Conservation (phyloP, 495 filamentous ascomycete genomes). For the Tuber aestivum region DNA sequence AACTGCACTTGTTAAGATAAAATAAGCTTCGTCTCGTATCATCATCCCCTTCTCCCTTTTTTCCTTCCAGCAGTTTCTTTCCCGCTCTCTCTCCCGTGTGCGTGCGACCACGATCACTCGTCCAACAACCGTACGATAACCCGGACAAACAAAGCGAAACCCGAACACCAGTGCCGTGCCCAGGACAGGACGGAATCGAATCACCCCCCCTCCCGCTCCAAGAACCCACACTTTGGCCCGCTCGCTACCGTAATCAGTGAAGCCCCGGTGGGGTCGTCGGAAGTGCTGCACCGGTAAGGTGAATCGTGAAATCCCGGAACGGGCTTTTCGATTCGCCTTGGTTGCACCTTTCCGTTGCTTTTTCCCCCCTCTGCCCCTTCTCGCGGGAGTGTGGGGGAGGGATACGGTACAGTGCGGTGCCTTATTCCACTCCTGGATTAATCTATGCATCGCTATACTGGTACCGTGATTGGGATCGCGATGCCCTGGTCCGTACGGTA, state of each 20-base stretch:
- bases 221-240: background rate
- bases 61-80: background rate
- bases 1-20: background rate
- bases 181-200: background rate
- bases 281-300: background rate
- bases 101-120: constrained; percentile 5
- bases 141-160: background rate
- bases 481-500: too few species aligned
- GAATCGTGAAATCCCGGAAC: background rate
- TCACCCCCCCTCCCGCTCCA: background rate
- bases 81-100: background rate
- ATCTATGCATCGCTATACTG: background rate
- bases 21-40: background rate
- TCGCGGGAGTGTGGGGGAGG: background rate
- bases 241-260: background rate
- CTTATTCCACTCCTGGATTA: background rate
- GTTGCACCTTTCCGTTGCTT: background rate
- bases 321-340: background rate
- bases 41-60: background rate
- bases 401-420: background rate
- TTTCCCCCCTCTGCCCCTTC: background rate
- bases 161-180: too few species aligned
- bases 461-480: background rate
- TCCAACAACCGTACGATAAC: background rate
- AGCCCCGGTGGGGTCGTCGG: too few species aligned